A percentile compares a stretch with the other conserved stretches of the same genome.
phyloP scores from a whole-genome alignment of 225 moss, liverwort and hornwort species.

The Bryoerythrophyllum caledonicum region DNA sequence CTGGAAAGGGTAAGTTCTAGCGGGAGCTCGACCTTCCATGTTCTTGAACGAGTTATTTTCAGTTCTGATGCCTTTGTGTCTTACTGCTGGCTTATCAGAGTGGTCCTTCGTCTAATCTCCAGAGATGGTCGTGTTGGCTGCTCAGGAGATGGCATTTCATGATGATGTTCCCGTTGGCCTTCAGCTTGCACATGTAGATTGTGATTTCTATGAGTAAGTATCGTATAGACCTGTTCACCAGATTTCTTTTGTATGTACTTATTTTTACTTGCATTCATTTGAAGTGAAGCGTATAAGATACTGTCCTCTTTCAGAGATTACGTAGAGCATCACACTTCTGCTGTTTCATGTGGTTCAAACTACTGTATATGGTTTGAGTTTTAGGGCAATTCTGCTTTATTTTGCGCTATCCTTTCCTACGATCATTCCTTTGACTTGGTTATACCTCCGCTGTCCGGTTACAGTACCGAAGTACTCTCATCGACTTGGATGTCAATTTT shows the following conservation, averaged over 20 bases:
- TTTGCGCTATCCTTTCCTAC: too few relatives aligned
- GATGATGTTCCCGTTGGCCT: constrained; percentile 61
- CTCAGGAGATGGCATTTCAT: constrained; percentile 63
- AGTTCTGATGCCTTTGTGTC: background rate
- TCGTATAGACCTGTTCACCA: too few relatives aligned
- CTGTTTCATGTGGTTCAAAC: background rate
- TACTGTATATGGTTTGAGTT: too few relatives aligned
- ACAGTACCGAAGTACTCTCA: background rate
- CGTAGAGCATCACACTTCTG: background rate
- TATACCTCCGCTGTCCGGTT: background rate
- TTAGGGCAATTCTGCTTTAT: too few relatives aligned
- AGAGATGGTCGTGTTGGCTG: too few relatives aligned
- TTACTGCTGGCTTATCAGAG: background rate
- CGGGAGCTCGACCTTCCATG: too few relatives aligned
- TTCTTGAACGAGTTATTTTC: too few relatives aligned
- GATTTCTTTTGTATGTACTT: too few relatives aligned
- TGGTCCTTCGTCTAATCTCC: background rate
- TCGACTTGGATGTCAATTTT: constrained; percentile 19
- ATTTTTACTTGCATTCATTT: background rate
- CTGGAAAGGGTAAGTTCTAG: too few relatives aligned
- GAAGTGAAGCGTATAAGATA: background rate
- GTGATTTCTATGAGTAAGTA: constrained; percentile 80
- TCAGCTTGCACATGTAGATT: constrained; percentile 74
- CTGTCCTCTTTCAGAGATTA: background rate
- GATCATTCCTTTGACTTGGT: background rate